Base-by-base conservation (phyloP, 2,329 filamentous ascomycete species). In the Alternaria tenuissima region DNA sequence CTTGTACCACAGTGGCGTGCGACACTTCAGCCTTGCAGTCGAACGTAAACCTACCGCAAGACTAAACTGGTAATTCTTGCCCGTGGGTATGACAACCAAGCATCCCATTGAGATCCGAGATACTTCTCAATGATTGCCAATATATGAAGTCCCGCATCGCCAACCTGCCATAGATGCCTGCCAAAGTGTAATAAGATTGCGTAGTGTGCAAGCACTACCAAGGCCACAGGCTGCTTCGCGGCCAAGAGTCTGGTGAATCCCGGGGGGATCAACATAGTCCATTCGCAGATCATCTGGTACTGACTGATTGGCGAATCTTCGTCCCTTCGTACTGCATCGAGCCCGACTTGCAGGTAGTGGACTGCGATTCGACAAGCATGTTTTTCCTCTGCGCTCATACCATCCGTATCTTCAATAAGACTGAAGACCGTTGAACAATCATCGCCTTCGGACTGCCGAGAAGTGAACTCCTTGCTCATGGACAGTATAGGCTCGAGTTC, bases 181-280 rank as follows among this genome's bases (percentile, higher is more conserved):
- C 64, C 66, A 46, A 68, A 75, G 60, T 84, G 80, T n/a, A 85
- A 71, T 42, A 86, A 65, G 4, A 84, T 78, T 11, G 82, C 83
- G 52, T 84, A 85, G 64, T 85, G 80, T 6, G 82, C 83, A 22
- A 86, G 69, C 7, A 86, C 78, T 11, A 84, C 73, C 24, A 86
- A 71, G 1, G 81, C 82, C 63, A 84, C 82, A 0, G 80, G 78
- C 3, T 72, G 64, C 38, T 75, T 72, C 34, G 68, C 59, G 14
- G 74, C 69, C 7, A 84, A 63, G 52, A 81, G 66, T 7, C 56
- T 64, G 4, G 79, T 75, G 46, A 80, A 82, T 9, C 75, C 70
- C 14, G 64, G 67, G 3, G 72, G 65, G 14, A 80, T 63, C 52
- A 79, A 68, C 18, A 78, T 73, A 1, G 74, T 73, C 79, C 80